These are phyloP conservation scores for Coemansia sp. DNA, from an alignment of 192 early-diverging fungal species.

Conservation along the genomic window DNA sequence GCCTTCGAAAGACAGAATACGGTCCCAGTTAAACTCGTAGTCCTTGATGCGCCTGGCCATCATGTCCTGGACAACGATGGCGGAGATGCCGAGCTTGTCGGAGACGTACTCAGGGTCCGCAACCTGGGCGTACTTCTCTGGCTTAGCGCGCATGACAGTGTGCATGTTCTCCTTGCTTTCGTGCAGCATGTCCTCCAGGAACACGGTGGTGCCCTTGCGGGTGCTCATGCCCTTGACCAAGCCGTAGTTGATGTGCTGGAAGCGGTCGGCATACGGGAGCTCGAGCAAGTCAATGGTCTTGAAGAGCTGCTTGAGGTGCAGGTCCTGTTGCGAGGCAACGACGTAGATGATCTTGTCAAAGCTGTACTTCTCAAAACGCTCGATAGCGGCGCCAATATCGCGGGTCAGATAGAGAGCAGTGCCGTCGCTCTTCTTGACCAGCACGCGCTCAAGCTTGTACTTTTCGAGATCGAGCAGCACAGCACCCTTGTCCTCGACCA, in stretches of 20 bases:
- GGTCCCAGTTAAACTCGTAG: conserved; percentile 89
- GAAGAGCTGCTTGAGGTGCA: conserved; percentile 93
- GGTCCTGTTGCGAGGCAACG: conserved; percentile 85
- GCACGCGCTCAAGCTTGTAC: conserved; percentile 78
- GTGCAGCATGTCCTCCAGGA: conserved; percentile 92
- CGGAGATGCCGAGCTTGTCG: conserved; percentile 89
- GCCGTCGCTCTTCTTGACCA: conserved; percentile 90
- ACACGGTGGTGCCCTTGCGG: conserved; percentile 91
- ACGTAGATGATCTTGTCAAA: conserved; percentile 95
- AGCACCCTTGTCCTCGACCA: conserved; percentile 76
- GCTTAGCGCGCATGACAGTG: conserved; percentile 87
- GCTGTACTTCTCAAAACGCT: conserved; percentile 82
- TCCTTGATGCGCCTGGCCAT: conserved; percentile 87
- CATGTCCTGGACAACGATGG: conserved; percentile 91
- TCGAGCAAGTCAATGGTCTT: conserved; percentile 84
- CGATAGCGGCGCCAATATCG: conserved; percentile 93
- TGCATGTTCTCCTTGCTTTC: conserved; percentile 87
- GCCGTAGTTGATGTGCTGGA: conserved; percentile 92
- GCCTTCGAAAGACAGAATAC: conserved; percentile 95
- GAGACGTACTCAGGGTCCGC: conserved; percentile 76
- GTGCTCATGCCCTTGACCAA: conserved; percentile 95
- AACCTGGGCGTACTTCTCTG: conserved; percentile 82
- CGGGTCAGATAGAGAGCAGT: conserved; percentile 92
- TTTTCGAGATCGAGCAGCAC: conserved; percentile 80
- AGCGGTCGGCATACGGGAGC: conserved; percentile 78